These are phyloP conservation scores for Ulvella scutata DNA, from an alignment of 139 green algal genomes.

Conservation along the genomic window DNA sequence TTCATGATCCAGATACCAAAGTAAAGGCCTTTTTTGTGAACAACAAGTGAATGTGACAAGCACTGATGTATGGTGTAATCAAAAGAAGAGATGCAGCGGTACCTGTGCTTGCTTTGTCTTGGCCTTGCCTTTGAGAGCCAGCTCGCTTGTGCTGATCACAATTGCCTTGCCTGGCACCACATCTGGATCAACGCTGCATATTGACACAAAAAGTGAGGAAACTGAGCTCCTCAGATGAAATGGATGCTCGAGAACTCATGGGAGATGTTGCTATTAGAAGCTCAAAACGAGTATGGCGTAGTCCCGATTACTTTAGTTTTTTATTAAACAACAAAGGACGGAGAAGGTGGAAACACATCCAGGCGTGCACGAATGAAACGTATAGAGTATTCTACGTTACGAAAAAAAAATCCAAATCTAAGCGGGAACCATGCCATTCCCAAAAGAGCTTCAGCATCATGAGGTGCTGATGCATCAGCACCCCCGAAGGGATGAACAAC, in stretches of 20 bases:
- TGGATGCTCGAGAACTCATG: not conserved
- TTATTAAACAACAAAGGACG: constrained; percentile 7
- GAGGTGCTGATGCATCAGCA: no score
- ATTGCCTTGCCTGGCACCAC: constrained; percentile 28
- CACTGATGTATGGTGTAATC: not conserved
- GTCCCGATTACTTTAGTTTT: constrained; percentile 7
- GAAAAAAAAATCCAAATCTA: no score
- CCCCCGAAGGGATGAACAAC: no score
- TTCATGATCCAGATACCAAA: not conserved
- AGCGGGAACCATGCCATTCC: no score
- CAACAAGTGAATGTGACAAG: not conserved
- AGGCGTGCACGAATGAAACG: no score
- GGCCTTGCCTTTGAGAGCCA: constrained; percentile 15
- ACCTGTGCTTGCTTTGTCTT: no score
- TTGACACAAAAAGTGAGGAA: not conserved
- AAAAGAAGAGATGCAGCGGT: not conserved
- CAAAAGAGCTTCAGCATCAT: no score
- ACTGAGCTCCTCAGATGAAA: not conserved
- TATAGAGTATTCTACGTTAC: no score
- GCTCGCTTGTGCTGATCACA: constrained; percentile 39
- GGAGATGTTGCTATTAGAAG: not conserved
- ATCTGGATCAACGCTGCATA: not conserved
- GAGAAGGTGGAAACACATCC: not conserved
- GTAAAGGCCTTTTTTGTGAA: not conserved
- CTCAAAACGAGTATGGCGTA: not conserved